These are phyloP conservation scores for Aspergillus sp. DNA, from an alignment of 2,329 filamentous ascomycete genomes.

Conservation along the genomic window DNA sequence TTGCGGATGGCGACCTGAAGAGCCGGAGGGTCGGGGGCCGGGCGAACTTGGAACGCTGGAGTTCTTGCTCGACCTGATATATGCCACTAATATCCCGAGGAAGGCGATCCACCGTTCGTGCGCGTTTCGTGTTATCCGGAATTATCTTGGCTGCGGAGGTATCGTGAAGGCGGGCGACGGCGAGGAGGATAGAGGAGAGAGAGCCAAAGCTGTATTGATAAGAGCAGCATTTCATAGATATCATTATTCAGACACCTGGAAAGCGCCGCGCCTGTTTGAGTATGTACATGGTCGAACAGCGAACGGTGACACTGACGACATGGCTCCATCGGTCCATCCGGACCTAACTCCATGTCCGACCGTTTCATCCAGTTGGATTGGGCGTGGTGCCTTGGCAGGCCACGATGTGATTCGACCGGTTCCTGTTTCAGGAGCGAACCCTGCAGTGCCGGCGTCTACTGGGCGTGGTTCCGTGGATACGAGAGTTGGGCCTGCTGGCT, in stretches of 20 bases:
- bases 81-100: not conserved
- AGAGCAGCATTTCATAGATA: not conserved
- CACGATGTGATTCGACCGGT: conserved; percentile 2
- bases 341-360: not conserved
- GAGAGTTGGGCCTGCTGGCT: not conserved
- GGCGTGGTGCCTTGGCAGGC: not conserved
- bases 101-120: conserved; percentile 4
- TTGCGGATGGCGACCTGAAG: too few relatives aligned
- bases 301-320: too few relatives aligned
- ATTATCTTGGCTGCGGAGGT: not conserved
- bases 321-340: too few relatives aligned
- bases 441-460: too few relatives aligned
- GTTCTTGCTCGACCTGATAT: too few relatives aligned
- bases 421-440: conserved; percentile 1
- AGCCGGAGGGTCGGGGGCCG: too few relatives aligned
- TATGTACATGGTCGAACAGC: too few relatives aligned
- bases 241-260: too few relatives aligned
- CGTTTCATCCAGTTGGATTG: not conserved
- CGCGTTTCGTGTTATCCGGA: not conserved
- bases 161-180: not conserved
- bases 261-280: not conserved
- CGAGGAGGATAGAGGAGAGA: not conserved
- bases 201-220: not conserved
- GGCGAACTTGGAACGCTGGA: not conserved
- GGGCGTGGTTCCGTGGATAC: not conserved